phyloP scores from a whole-genome alignment of 768 basidiomycete genomes.

The Gautieria morchelliformis region DNA sequence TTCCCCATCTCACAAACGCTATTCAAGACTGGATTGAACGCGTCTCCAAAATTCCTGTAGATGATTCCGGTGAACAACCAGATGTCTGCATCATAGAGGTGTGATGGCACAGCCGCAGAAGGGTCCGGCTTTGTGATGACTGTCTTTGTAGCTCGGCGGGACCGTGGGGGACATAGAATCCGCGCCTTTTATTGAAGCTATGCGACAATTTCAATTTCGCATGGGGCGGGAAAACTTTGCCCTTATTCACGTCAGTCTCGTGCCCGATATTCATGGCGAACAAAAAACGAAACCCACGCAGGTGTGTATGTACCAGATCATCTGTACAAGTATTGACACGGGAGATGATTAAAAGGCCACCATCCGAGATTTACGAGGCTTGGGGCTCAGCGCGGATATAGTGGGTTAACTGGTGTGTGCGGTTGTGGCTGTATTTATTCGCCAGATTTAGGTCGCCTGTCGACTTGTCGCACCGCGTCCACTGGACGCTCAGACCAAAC shows the following conservation, averaged over 20 bases:
- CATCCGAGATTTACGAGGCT: constrained; percentile 83
- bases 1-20: constrained; percentile 92
- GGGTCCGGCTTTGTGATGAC: background rate
- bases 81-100: constrained; percentile 99
- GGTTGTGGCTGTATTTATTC: background rate
- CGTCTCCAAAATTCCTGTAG: constrained; percentile 88
- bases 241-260: constrained; percentile 90
- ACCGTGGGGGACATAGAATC: constrained; percentile 99
- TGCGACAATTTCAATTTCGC: constrained; percentile 99
- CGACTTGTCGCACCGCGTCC: constrained; percentile 73
- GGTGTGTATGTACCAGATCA: constrained; percentile 5
- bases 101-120: constrained; percentile 10
- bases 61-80: constrained; percentile 85
- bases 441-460: constrained; percentile 70
- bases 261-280: constrained; percentile 98
- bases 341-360: constrained; percentile 43
- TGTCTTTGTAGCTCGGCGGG: constrained; percentile 72
- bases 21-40: constrained; percentile 99
- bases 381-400: constrained; percentile 88
- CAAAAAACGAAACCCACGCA: constrained; percentile 99
- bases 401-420: constrained; percentile 33
- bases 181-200: constrained; percentile 95
- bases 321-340: background rate
- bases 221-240: constrained; percentile 96
- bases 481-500: constrained; percentile 76